Conservation (phyloP, 192 early-diverging fungal genomes). For the Funneliformis geosporum region DNA sequence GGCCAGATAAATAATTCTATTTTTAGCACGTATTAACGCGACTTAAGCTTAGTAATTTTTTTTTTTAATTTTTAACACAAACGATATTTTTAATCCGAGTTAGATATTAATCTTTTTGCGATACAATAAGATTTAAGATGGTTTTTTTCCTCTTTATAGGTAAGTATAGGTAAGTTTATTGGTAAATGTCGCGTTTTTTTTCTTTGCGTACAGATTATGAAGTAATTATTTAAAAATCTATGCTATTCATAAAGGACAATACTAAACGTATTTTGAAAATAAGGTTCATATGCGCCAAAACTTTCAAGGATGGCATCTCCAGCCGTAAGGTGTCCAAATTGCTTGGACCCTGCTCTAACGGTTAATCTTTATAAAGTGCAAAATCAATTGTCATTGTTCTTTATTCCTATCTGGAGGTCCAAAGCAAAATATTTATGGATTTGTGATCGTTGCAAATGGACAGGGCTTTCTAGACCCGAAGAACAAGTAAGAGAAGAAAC, state of each 20-base stretch:
- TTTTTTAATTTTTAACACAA: too few relatives aligned
- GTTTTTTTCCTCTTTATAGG: too few relatives aligned
- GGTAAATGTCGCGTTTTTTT: too few relatives aligned
- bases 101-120: too few relatives aligned
- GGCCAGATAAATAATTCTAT: too few relatives aligned
- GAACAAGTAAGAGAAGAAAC: not conserved
- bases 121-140: too few relatives aligned
- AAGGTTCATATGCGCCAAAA: not conserved
- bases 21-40: too few relatives aligned
- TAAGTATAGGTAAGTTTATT: too few relatives aligned
- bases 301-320: not conserved
- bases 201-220: too few relatives aligned
- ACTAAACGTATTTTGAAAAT: not conserved
- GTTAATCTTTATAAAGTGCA: constrained; percentile 6
- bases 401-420: not conserved
- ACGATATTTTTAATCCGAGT: too few relatives aligned
- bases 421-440: constrained; percentile 1
- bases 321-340: constrained; percentile 9
- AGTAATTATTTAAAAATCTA: too few relatives aligned
- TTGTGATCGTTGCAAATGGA: constrained; percentile 16
- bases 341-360: not conserved
- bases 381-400: not conserved
- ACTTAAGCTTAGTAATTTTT: too few relatives aligned
- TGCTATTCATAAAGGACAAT: not conserved
- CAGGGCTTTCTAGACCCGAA: not conserved